Base-by-base conservation (phyloP, 2,329 filamentous ascomycete genomes). In the Microdochium trichocladiopsis region DNA sequence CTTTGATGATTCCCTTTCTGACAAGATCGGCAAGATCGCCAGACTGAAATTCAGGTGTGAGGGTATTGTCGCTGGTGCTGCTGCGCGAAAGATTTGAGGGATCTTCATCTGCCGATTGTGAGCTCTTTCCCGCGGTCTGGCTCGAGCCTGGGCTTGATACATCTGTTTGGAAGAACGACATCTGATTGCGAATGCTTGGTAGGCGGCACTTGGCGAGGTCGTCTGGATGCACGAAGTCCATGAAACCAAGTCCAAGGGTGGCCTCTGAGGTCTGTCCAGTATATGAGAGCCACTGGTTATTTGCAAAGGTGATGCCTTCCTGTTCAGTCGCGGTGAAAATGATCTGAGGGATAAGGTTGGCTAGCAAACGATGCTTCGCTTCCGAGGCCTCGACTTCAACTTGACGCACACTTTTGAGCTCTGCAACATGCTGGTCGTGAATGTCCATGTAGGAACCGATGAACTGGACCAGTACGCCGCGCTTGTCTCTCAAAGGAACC, bases 361-460 rank as follows among this genome's bases (percentile, higher is more conserved):
- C 94, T 25, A 99, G 78, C 48, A 95, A 84, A 36, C 91, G 83
- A 65, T 97, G 95, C 66, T 97, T 97, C 2, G 90, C 90, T 66
- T 99, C 92, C 0, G 90, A 96, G 1, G 88, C 90, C 63, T 93
- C 92, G n/a, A 92, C 93, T 65, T 96, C 90, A 62, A 94, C 86
- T 65, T 96, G 91, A 48, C 90, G 83, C 1, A 90, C 86, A 1
- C 91, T 88, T 63, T 93, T 93, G 28, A 94, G 72, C 68, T 97
- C 93, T 1, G 93, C 91, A 58, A 95, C 84, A 62, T 95, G 90
- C 67, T 97, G 93, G 59, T 99, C 94, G 61, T 99, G 94, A 54
- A 97, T 94, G 60, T 99, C 94, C 82, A 97, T 94, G 64, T 96
- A 96, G 1, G 93, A 96, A 2, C 94, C 94, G 51, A 96, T 89